A percentile compares a stretch with the other conserved stretches of the same genome.
Conservation (phyloP, 2,329 filamentous ascomycete species). For the Teratosphaeria nubilosa region DNA sequence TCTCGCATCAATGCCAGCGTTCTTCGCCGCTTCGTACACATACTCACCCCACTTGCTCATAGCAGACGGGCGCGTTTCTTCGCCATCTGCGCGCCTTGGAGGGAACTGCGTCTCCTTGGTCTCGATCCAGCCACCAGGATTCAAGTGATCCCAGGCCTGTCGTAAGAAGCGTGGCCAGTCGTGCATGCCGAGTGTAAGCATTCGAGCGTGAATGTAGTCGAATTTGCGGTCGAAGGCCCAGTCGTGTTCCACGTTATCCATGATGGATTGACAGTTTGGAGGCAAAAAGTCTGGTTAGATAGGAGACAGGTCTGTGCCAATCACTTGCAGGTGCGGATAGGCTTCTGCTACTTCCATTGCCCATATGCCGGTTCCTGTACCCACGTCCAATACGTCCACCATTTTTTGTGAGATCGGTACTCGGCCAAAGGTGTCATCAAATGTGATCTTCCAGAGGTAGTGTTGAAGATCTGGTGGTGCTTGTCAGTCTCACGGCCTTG, state of each 20-base stretch:
- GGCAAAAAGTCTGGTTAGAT: constrained; percentile 16
- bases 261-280: constrained; percentile 10
- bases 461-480: constrained; percentile 23
- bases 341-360: constrained; percentile 21
- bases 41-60: constrained; percentile 3
- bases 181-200: constrained; percentile 35
- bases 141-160: constrained; percentile 6
- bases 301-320: constrained; percentile 27
- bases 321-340: constrained; percentile 18
- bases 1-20: constrained; percentile 4
- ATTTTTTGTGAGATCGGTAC: constrained; percentile 10
- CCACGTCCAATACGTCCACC: constrained; percentile 31
- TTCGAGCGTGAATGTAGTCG: constrained; percentile 30
- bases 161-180: constrained; percentile 28
- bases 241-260: constrained; percentile 11
- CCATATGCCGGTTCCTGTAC: constrained; percentile 37
- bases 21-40: constrained; percentile 1
- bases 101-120: constrained; percentile 2
- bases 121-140: constrained; percentile 12
- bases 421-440: constrained; percentile 12
- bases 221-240: constrained; percentile 33
- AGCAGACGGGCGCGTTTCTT: background rate
- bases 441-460: constrained; percentile 26
- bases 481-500: constrained; percentile 10
- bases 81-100: background rate